Percentiles rank a stretch among this genome's conserved stretches.
These are phyloP conservation scores for Paraconiothyrium brasiliense DNA, from an alignment of 2,329 filamentous ascomycete species.

Conservation along the genomic window DNA sequence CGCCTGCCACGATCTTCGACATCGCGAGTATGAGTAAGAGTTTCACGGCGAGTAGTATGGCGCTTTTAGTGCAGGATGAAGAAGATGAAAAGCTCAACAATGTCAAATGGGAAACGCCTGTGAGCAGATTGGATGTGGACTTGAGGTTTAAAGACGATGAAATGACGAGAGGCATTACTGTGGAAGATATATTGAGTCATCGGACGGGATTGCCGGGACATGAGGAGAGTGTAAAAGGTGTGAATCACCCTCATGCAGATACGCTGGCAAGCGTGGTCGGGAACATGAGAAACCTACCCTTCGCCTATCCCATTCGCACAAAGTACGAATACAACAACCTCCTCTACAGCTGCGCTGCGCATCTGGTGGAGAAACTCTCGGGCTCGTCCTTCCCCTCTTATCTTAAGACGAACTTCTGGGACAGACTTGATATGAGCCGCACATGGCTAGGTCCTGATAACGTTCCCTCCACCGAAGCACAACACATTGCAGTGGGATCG, in stretches of 20 bases:
- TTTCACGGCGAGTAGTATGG: conserved; percentile 12
- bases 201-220: conserved; percentile 7
- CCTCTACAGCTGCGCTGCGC: conserved; percentile 60
- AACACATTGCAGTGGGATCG: conserved; percentile 25
- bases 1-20: conserved; percentile 13
- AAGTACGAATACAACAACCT: conserved; percentile 63
- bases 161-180: conserved; percentile 2
- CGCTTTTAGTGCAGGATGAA: conserved; percentile 14
- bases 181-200: conserved; percentile 18
- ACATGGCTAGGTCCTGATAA: conserved; percentile 47
- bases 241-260: neutral
- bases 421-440: conserved; percentile 53
- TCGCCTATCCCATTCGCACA: conserved; percentile 53
- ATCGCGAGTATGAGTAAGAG: conserved; percentile 13
- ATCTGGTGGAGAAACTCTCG: conserved; percentile 57
- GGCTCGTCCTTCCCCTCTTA: conserved; percentile 43
- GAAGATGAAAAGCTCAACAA: neutral
- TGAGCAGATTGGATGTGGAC: conserved; percentile 5
- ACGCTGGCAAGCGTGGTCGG: conserved; percentile 23
- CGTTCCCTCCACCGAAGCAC: conserved; percentile 34
- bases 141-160: conserved; percentile 1
- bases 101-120: conserved; percentile 10
- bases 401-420: conserved; percentile 48
- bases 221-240: neutral
- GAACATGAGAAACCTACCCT: conserved; percentile 55